Base-by-base conservation (phyloP, 208 protist genomes). In the Vickermania ingenoplastis region DNA sequence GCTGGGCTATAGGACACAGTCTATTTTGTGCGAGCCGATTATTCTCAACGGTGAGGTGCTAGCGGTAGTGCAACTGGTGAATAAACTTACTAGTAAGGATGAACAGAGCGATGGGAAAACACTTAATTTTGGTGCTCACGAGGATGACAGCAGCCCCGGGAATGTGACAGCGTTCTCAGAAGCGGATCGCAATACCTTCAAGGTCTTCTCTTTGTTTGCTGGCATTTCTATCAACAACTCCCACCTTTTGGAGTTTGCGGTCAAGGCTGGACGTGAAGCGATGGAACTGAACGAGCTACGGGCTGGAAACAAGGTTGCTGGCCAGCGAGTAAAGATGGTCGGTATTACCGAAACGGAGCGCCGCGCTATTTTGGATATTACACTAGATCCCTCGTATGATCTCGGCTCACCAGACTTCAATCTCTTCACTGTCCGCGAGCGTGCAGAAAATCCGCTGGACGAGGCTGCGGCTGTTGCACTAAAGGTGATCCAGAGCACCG, bases 221-320 rank as follows among this genome's bases (percentile, higher is more conserved):
- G 86, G 80, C 26, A 90, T 92, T 51, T 87, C 78, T n/a, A 84
- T 92, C 65, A 83, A 86, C 63, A 92, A 92, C 69, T 84, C 82
- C 7, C 81, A 86, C 41, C 61, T 92, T 41, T 73, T 92, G 17
- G 72, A 87, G 69, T 92, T 92, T 61, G 81, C 81, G 14, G 73
- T 88, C 41, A 71, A 75, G 14, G 84, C 84, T 1, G 83, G 72
- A 29, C 69, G 68, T 25, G 85, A 89, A 63, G 73, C 82, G 31
- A 89, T 92, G 77, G 62, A 79, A 52, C 65, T 89, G 49, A 81
- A 79, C 54, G 74, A 77, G 49, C 52, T 45, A 17, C 36, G 36
- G 7, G 36, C 36, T 45, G 36, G 36, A n/a, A 45, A 45, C 28
- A 55, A 69, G 17, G 13, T 25, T 3, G 68, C 17, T n/a, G 17